Percentiles rank a stretch among this genome's conserved stretches.
phyloP scores from a whole-genome alignment of 345 rosid genomes.

The Zanthoxylum bungeanum region DNA sequence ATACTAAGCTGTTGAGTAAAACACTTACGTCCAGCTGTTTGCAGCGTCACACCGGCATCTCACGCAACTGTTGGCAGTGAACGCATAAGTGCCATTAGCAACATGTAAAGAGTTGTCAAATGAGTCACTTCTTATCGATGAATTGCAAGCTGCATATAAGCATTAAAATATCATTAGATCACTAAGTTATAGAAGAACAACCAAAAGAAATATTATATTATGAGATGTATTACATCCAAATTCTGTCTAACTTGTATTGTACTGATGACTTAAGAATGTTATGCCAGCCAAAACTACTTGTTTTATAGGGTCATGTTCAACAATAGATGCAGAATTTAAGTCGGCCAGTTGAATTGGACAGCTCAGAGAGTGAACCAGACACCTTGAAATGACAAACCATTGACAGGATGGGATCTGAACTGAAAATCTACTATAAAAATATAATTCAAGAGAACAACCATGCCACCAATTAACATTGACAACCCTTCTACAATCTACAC shows the following conservation, averaged over 20 bases:
- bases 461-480: neutral
- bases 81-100: constrained; percentile 29
- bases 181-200: neutral
- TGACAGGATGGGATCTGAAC: neutral
- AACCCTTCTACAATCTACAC: neutral
- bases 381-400: neutral
- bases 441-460: neutral
- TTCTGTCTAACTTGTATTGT: neutral
- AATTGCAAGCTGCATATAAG: constrained; percentile 42
- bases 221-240: neutral
- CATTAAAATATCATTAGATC: neutral
- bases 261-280: too few species aligned
- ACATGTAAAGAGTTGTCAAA: constrained; percentile 31
- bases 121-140: constrained; percentile 29
- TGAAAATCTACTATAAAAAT: neutral
- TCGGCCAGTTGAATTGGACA: neutral
- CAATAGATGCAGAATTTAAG: neutral
- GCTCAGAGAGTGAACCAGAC: neutral
- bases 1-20: neutral
- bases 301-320: neutral
- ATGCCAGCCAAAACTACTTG: neutral
- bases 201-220: neutral
- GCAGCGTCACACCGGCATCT: constrained; percentile 38
- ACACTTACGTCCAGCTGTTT: constrained; percentile 40
- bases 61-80: constrained; percentile 49